Evolutionary conservation across 176 grass and related monocot genomes (phyloP), one percentile per base, ranked within the genome.

Genomic region (Avena sativa): DNA sequence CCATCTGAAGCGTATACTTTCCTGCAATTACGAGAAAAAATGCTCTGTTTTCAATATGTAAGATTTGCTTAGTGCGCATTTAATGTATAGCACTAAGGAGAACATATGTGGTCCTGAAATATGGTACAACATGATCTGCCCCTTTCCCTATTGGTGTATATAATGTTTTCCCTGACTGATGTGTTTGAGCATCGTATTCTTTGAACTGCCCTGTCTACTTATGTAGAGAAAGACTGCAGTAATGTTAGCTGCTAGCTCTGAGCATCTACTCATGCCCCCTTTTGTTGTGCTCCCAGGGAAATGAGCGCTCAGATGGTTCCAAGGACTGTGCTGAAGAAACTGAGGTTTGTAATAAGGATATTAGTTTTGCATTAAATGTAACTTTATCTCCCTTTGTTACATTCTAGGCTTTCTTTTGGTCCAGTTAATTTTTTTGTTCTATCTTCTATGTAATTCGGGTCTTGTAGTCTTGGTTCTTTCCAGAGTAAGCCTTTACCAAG

Each of bases 331-430:
- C 64, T 58, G 74, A 89, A 82, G 89, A 90, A 90, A 46, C 85
- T 83, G 93, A 92, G 89, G 92, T 94, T 84, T 60, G 61, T 70
- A 70, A 60, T 14, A 67, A 71, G 43, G 40, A 78, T 78, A 85
- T 73, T 32, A 32, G 25, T 55, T 69, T 82, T 23, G 26, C n/a
- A 52, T 8, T 63, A 65, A 23, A 65, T 80, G 6, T 61, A 30
- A 9, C 65, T 80, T 79, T 26, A 19, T 80, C 51, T 55, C 28
- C n/a, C 32, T 85, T 65, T 63, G 14, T n/a, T 80, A 44, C 30
- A 56, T 82, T 57, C 57, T 40, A 50, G 12, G 59, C 59, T 79
- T 61, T 53, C 32, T 47, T 85, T 75, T 89, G 46, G 67, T 74
- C 43, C 23, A 14, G 67, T 49, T 49, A 48, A 30, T 13, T 62